Evolutionary conservation across 805 yeast genomes (phyloP), one percentile per base, ranked within the genome.

Genomic region (Cyberlindnera samutprakarnensis): DNA sequence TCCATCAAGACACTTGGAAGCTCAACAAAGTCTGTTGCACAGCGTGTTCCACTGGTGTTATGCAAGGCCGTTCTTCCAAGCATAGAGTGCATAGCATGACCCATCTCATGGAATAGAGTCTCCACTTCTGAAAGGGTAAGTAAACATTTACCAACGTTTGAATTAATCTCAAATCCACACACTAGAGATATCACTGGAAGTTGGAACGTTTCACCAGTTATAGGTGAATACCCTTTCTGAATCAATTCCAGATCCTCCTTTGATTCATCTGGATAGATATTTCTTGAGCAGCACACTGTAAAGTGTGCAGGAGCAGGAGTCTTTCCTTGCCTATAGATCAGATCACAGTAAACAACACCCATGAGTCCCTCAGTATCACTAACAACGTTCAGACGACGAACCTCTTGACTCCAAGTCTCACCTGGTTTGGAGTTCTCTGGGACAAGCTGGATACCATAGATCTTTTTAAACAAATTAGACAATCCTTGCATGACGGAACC

Each of bases 21-120:
- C 56, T 92, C 98, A 13, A 92, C 98, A 60, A 92, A 92, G 55
- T 92, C 98, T 0, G 97, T 85, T 5, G 85, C 82, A 54, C 97
- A 90, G 37, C 98, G 68, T 0, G 98, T 92, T 4, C 98, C 98
- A 21, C 94, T 78, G 7, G 90, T 80, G 53, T 87, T 92, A 53
- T 92, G 98, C 32, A 90, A 60, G 26, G 78, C 68, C 0, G 98
- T 92, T 40, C 90, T 70, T 0, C 97, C 98, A 14, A 92, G 61
- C 95, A 92, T 90, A 3, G 96, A 85, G 55, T 92, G 98, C 74
- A 92, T 82, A 1, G 97, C 97, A 57, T 92, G 98, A 1, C 98
- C 98, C 95, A 92, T 87, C 58, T 92, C 98, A 57, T 92, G 98
- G 62, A 92, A 92, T 14, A 92, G 61, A 0, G 98, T 92, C 47